Evolutionary conservation across 495 filamentous ascomycete species (phyloP).

Genomic region (Baudoinia panamericana): DNA sequence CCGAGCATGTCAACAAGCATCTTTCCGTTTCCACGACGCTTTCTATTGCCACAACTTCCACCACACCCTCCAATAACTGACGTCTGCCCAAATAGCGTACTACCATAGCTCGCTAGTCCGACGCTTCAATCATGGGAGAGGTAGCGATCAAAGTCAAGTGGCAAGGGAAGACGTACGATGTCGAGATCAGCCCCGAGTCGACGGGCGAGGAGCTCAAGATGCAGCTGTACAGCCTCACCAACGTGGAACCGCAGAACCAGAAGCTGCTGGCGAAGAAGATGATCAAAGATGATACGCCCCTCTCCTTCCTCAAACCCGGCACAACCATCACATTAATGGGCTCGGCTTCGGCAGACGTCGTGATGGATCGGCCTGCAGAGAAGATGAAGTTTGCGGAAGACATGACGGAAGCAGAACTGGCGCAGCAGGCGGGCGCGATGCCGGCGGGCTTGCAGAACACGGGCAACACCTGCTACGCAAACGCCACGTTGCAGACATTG

Average conservation of each 20-base stretch:
- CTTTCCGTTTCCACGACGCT: too few species aligned
- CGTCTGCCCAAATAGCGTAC: too few species aligned
- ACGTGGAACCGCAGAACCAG: slow-evolving; percentile 90
- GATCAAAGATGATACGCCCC: slow-evolving; percentile 84
- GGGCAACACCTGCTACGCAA: slow-evolving; percentile 96
- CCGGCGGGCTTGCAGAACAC: slow-evolving; percentile 86
- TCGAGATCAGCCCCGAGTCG: slow-evolving; percentile 74
- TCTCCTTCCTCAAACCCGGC: slow-evolving; percentile 72
- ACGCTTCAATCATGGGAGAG: slow-evolving; percentile 47
- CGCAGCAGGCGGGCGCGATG: slow-evolving; percentile 64
- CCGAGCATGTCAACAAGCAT: too few species aligned
- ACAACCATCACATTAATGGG: slow-evolving; percentile 96
- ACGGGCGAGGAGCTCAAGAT: slow-evolving; percentile 89
- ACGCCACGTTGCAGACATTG: slow-evolving; percentile 85
- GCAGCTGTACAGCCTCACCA: slow-evolving; percentile 87
- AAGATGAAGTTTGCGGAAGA: slow-evolving; percentile 83
- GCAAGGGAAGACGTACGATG: slow-evolving; percentile 81
- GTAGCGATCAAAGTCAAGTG: slow-evolving; percentile 75
- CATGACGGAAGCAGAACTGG: slow-evolving; percentile 91
- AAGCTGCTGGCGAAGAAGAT: slow-evolving; percentile 90
- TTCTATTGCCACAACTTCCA: too few species aligned
- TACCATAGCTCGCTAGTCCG: too few species aligned
- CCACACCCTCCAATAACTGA: too few species aligned
- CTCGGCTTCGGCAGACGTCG: slow-evolving; percentile 52
- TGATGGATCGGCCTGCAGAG: slow-evolving; percentile 63